Percentiles rank a stretch among this genome's conserved stretches.
These are phyloP conservation scores for Tricharina praecox DNA, from an alignment of 495 filamentous ascomycete genomes.

Conservation along the genomic window DNA sequence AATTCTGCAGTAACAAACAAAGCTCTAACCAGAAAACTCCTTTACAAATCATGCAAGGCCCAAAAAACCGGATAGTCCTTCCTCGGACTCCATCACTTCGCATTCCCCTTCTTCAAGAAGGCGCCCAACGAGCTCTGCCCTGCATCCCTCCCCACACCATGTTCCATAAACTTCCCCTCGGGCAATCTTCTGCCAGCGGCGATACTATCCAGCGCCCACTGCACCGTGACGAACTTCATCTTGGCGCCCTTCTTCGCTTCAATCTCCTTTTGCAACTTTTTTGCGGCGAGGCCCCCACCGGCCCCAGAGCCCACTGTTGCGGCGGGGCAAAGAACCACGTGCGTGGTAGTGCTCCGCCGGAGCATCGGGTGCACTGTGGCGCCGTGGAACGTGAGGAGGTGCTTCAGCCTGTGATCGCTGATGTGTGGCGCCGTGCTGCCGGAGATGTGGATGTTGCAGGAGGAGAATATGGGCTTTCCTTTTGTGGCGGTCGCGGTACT, in stretches of 20 bases:
- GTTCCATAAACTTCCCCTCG: conserved; percentile 45
- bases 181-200: conserved; percentile 54
- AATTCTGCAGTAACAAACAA: too few species aligned
- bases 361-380: conserved; percentile 50
- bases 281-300: conserved; percentile 63
- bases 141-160: background rate
- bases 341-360: conserved; percentile 57
- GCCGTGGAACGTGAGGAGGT: conserved; percentile 55
- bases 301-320: conserved; percentile 31
- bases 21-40: too few species aligned
- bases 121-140: background rate
- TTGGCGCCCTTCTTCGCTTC: conserved; percentile 37
- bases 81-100: background rate
- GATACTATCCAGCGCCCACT: conserved; percentile 76
- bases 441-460: conserved; percentile 57
- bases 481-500: conserved; percentile 10
- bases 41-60: too few species aligned
- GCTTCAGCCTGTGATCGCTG: conserved; percentile 75
- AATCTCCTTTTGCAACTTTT: conserved; percentile 75
- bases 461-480: conserved; percentile 10
- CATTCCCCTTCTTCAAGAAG: background rate
- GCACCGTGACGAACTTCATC: conserved; percentile 65
- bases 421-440: conserved; percentile 66
- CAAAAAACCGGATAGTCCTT: too few species aligned
- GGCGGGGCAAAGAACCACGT: conserved; percentile 57